Base-by-base conservation (phyloP, 768 basidiomycete species). In the Trametes meyenii region DNA sequence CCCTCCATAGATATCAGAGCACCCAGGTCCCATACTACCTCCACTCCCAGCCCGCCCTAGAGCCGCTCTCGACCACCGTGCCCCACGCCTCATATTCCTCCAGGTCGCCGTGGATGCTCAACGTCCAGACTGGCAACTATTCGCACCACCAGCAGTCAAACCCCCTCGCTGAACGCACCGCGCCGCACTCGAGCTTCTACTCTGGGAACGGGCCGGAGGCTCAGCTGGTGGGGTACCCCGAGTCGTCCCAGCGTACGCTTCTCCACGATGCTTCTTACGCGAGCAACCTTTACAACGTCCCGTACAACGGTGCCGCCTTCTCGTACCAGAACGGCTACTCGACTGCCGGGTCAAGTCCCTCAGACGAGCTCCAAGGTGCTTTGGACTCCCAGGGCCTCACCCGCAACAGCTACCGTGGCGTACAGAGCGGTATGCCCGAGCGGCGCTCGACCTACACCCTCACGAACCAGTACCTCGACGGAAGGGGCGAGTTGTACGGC, bases 231-330 rank as follows among this genome's bases (percentile, higher is more conserved):
- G 70, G 67, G 14, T 73, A 72, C 60, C 72, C 72, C 17, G 72
- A 73, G 66, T 72, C 71, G 21, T 73, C 72, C 5, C 72, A 73
- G 70, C 66, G 72, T 63, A 73, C 72, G 16, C 69, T 65, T 39
- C 67, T 73, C 39, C 63, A 66, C 11, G 67, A 67, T 40, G 57
- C 61, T 13, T 65, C 71, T 13, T 71, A 67, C 54, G 52, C 57
- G 17, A 35, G 50, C 40, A 38, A 46, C 52, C 55, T 68, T 39
- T 72, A 70, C 66, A 38, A n/a, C 58, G 35, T 59, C 24, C 40
- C 66, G 24, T 69, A 63, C 58, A 48, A 59, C 53, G 48, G 58
- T 35, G 19, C 58, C 50, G 21, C 61, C 40, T 51, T 53, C 59
- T 17, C 55, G 26, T 53, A 52, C 48, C 60, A 48, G 54, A 35